Conservation (phyloP, 2,329 filamentous ascomycete species). For the Verticillium nonalfalfae region DNA sequence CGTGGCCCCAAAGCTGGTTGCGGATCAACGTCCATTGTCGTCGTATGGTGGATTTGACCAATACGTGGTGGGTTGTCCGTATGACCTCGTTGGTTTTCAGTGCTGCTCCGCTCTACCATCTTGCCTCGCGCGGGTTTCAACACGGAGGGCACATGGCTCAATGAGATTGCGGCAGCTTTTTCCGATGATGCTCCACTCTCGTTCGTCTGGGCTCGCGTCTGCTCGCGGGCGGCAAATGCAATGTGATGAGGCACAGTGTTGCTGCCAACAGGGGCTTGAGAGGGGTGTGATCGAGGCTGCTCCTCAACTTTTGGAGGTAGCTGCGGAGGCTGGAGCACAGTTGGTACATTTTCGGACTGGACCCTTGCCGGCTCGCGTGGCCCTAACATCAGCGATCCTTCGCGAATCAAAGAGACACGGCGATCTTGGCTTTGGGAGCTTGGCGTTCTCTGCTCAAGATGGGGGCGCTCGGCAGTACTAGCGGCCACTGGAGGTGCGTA, state of each 20-base stretch:
- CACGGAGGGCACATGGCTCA: conserved; percentile 18
- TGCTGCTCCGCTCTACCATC: neutral
- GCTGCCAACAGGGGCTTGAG: neutral
- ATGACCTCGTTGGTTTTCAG: neutral
- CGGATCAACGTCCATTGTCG: neutral
- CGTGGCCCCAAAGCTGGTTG: neutral
- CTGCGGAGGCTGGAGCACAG: conserved; percentile 16
- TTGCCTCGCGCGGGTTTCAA: conserved; percentile 20
- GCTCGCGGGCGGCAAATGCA: neutral
- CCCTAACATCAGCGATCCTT: conserved; percentile 16
- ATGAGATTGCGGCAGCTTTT: neutral
- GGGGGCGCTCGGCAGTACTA: neutral
- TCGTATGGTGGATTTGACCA: neutral
- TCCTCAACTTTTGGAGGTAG: conserved; percentile 11
- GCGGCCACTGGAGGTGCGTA: conserved; percentile 6
- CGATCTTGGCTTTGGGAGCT: conserved; percentile 2
- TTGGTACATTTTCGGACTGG: conserved; percentile 13
- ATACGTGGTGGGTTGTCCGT: neutral
- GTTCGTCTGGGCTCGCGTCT: neutral
- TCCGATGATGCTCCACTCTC: neutral
- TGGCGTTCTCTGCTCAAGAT: neutral
- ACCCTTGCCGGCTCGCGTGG: conserved; percentile 8
- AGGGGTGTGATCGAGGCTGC: neutral
- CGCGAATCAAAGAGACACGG: conserved; percentile 17
- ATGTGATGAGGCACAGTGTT: neutral